These are phyloP conservation scores for Nothophoma quercina DNA, from an alignment of 2,329 filamentous ascomycete species.

Conservation along the genomic window DNA sequence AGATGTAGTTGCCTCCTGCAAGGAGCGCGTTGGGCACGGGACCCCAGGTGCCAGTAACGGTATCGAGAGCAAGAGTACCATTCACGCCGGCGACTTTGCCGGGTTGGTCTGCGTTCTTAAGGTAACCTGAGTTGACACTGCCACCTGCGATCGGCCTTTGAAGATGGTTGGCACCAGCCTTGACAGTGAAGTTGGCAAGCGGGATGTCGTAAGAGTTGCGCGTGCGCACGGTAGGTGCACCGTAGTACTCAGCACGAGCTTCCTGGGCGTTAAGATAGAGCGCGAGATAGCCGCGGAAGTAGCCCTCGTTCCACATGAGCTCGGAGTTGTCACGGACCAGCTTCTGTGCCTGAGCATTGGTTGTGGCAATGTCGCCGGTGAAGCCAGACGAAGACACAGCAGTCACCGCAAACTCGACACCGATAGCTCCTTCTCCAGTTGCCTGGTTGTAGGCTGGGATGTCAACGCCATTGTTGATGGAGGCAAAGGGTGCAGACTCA, in stretches of 20 bases:
- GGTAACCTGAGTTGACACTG: conserved; percentile 8
- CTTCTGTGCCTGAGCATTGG: conserved; percentile 50
- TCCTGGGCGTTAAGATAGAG: conserved; percentile 10
- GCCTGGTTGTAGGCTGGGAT: conserved; percentile 40
- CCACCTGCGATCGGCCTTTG: conserved; percentile 52
- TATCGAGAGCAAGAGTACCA: conserved; percentile 10
- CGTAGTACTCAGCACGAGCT: conserved; percentile 67
- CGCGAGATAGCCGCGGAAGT: conserved; percentile 18
- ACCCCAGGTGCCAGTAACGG: conserved; percentile 7
- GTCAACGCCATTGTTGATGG: conserved; percentile 23
- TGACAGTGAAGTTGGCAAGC: conserved; percentile 72
- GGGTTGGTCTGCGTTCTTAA: conserved; percentile 8
- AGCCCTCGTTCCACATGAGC: conserved; percentile 64
- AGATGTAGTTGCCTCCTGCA: conserved; percentile 18
- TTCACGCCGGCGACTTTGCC: conserved; percentile 8
- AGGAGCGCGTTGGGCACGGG: conserved; percentile 8
- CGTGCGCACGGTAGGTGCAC: conserved; percentile 63
- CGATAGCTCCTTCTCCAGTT: conserved; percentile 48
- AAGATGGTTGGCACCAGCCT: conserved; percentile 65
- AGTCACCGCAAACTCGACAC: conserved; percentile 65
- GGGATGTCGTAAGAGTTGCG: conserved; percentile 68
- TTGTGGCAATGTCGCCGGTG: conserved; percentile 60
- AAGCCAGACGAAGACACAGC: conserved; percentile 47
- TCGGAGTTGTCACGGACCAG: conserved; percentile 60
- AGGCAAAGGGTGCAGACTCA: conserved; percentile 20